These are phyloP conservation scores for Fistulinella cinereoalba DNA, from an alignment of 1,284 basidiomycete genomes.

Conservation along the genomic window DNA sequence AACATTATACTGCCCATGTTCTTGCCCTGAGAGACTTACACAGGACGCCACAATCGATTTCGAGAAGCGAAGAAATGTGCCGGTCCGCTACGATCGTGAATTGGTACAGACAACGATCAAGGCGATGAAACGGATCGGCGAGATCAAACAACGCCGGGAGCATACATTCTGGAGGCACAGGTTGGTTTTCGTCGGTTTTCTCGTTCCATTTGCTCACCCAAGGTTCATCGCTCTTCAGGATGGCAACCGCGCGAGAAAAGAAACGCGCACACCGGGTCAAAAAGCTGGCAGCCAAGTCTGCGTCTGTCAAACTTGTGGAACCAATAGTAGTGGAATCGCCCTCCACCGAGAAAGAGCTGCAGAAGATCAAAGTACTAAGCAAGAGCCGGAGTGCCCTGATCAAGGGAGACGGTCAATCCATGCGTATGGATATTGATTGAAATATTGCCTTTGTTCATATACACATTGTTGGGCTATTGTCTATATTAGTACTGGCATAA, in stretches of 20 bases:
- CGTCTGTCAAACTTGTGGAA: conserved; percentile 69
- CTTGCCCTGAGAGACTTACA: not conserved
- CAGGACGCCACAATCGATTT: conserved; percentile 99
- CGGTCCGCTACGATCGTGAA: conserved; percentile 96
- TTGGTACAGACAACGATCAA: conserved; percentile 92
- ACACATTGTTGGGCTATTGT: conserved; percentile 12
- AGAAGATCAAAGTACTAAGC: conserved; percentile 78
- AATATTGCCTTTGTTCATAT: not conserved
- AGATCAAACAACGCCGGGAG: conserved; percentile 91
- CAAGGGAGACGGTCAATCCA: conserved; percentile 70
- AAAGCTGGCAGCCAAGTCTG: conserved; percentile 53
- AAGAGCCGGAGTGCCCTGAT: conserved; percentile 73
- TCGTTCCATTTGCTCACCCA: conserved; percentile 2
- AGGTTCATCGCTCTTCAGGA: conserved; percentile 46
- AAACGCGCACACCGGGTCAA: conserved; percentile 67
- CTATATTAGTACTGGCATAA: conserved; percentile 18
- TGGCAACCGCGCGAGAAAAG: conserved; percentile 76
- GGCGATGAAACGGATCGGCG: conserved; percentile 94
- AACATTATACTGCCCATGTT: not conserved
- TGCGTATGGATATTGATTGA: conserved; percentile 82
- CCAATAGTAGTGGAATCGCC: conserved; percentile 51
- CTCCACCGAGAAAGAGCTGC: conserved; percentile 52
- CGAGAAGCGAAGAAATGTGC: conserved; percentile 98
- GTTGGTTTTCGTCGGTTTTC: conserved; percentile 41
- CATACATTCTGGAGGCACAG: conserved; percentile 97